Conservation (phyloP, 192 early-diverging fungal species). For the Umbelopsis isabellina region DNA sequence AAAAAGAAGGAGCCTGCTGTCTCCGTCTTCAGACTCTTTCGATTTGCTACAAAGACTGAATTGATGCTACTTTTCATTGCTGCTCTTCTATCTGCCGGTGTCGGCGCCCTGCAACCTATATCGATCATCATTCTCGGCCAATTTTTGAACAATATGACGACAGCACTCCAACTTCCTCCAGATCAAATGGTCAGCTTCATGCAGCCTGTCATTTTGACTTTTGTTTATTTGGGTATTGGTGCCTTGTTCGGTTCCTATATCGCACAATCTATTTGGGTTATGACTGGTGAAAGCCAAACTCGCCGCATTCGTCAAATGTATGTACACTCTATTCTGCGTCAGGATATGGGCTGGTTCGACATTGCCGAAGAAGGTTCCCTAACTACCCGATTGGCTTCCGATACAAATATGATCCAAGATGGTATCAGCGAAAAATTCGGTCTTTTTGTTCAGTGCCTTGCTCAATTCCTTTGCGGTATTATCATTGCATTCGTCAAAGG, state of each 20-base stretch:
- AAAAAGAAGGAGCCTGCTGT: constrained; percentile 51
- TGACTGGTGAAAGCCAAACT: constrained; percentile 53
- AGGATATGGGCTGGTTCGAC: constrained; percentile 91
- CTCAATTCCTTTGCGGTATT: constrained; percentile 75
- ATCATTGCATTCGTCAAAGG: constrained; percentile 78
- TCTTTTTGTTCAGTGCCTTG: constrained; percentile 62
- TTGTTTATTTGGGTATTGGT: constrained; percentile 62
- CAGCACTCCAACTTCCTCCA: not conserved
- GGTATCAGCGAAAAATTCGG: constrained; percentile 87
- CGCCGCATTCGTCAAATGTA: constrained; percentile 78
- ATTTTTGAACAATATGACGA: constrained; percentile 25
- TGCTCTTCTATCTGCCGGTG: constrained; percentile 21
- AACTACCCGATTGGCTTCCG: constrained; percentile 83
- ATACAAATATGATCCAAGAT: constrained; percentile 87
- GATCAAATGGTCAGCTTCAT: constrained; percentile 21
- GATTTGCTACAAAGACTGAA: constrained; percentile 52
- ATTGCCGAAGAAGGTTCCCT: constrained; percentile 75
- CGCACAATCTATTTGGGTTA: constrained; percentile 59
- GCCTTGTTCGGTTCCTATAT: constrained; percentile 61
- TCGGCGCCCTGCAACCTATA: constrained; percentile 36
- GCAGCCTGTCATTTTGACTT: constrained; percentile 41
- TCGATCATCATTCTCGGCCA: constrained; percentile 36
- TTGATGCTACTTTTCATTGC: constrained; percentile 22
- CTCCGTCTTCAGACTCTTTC: constrained; percentile 63
- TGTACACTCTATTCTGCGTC: constrained; percentile 77